Conservation (phyloP, 495 filamentous ascomycete species). For the Daldinia vernicosa region DNA sequence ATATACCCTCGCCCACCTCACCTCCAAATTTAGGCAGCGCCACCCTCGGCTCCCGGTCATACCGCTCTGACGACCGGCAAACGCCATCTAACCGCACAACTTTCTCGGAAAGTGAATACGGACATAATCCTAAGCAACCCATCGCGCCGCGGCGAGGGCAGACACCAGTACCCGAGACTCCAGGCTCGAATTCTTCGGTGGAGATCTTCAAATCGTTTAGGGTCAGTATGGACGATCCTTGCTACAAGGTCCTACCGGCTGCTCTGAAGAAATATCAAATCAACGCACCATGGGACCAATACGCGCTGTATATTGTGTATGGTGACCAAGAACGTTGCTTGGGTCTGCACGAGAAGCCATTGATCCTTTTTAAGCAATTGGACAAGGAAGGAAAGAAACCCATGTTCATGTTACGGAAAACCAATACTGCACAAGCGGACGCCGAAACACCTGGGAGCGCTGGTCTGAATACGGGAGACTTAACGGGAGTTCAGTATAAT, state of each 20-base stretch:
- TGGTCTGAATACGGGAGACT: conserved; percentile 52
- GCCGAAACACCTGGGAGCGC: conserved; percentile 58
- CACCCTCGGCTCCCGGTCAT: conserved; percentile 66
- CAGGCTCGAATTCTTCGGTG: conserved; percentile 63
- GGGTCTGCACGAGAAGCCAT: conserved; percentile 87
- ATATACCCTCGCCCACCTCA: conserved; percentile 86
- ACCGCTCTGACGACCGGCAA: conserved; percentile 56
- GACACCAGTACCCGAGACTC: conserved; percentile 63
- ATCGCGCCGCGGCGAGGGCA: conserved; percentile 57
- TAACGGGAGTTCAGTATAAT: conserved; percentile 54
- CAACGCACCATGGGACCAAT: conserved; percentile 94
- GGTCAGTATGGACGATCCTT: conserved; percentile 96
- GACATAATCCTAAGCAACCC: conserved; percentile 54
- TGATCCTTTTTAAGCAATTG: conserved; percentile 96
- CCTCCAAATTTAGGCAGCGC: conserved; percentile 61
- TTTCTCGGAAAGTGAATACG: conserved; percentile 60
- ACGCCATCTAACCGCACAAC: conserved; percentile 58
- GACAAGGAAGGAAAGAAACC: conserved; percentile 97
- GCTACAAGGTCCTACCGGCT: conserved; percentile 94
- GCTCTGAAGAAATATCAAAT: conserved; percentile 98
- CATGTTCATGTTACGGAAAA: conserved; percentile 96
- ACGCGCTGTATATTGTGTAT: conserved; percentile 96
- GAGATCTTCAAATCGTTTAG: conserved; percentile 99
- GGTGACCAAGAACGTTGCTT: conserved; percentile 96
- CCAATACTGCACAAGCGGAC: conserved; percentile 57